phyloP scores from a whole-genome alignment of 75 land plant species.

The Isoetes taiwanensis region DNA sequence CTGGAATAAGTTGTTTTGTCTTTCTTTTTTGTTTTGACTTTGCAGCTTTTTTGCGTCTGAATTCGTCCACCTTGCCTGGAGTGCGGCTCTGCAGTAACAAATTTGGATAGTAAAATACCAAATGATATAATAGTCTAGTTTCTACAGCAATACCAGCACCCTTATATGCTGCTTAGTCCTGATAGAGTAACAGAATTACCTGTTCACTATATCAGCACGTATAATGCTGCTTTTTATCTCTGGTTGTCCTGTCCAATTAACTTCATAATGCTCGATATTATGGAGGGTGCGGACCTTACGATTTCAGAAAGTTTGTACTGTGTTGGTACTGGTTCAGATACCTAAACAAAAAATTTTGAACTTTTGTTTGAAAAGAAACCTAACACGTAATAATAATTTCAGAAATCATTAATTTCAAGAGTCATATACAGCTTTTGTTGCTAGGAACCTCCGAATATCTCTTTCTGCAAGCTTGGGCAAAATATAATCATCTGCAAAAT shows the following conservation, averaged over 20 bases:
- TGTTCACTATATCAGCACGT: conserved; percentile 41
- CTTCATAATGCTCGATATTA: conserved; percentile 43
- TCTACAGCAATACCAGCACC: no score
- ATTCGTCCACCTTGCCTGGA: conserved; percentile 43
- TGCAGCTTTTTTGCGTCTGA: conserved; percentile 22
- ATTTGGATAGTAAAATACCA: no score
- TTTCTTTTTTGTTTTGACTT: conserved; percentile 19
- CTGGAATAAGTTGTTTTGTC: conserved; percentile 17
- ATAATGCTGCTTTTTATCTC: conserved; percentile 28
- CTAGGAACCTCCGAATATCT: conserved; percentile 38
- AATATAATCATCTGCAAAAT: conserved; percentile 53
- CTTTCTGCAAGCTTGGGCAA: conserved; percentile 63
- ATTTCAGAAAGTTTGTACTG: no score
- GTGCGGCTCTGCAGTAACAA: conserved; percentile 33
- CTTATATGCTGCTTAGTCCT: no score
- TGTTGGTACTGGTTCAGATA: no score
- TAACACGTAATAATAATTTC: no score
- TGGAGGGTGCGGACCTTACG: conserved; percentile 35
- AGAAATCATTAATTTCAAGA: no score
- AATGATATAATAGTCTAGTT: no score
- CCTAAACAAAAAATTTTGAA: no score
- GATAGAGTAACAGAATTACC: no score
- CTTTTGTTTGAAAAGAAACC: no score
- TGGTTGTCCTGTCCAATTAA: conserved; percentile 34
- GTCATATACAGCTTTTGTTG: no score